A percentile compares a stretch with the other conserved stretches of the same genome.
Evolutionary conservation across 768 basidiomycete species (phyloP).

Genomic region (Calocybe gangraenosa): DNA sequence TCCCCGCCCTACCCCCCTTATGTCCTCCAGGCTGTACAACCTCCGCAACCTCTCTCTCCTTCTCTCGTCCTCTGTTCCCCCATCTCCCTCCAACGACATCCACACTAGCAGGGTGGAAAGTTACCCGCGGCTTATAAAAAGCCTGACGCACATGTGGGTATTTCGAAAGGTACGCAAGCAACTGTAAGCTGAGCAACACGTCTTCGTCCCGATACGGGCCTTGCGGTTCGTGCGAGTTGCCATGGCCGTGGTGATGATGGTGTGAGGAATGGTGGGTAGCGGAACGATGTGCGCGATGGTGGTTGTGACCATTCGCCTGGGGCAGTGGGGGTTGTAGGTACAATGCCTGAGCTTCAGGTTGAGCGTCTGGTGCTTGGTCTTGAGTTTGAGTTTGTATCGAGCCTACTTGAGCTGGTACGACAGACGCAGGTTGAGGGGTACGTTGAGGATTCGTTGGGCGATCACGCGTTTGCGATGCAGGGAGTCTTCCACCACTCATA

Average conservation of each 20-base stretch:
- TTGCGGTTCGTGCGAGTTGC: conserved; percentile 22
- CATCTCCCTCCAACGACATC: conserved; percentile 30
- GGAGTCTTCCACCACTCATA: no score
- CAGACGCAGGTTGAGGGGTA: no score
- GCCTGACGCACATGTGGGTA: conserved; percentile 96
- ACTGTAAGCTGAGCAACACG: conserved; percentile 83
- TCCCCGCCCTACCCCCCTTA: neutral
- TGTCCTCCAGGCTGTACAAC: neutral
- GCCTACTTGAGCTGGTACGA: no score
- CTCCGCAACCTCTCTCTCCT: conserved; percentile 21
- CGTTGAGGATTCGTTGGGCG: no score
- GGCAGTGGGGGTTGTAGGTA: neutral
- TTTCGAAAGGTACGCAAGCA: conserved; percentile 94
- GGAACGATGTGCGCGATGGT: neutral
- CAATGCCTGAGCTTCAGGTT: no score
- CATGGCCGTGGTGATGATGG: conserved; percentile 17
- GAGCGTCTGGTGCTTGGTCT: no score
- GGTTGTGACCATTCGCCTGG: neutral
- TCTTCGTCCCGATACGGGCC: conserved; percentile 94
- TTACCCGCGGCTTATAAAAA: conserved; percentile 84
- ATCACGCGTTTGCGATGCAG: no score
- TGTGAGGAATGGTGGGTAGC: no score
- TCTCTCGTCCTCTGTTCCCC: conserved; percentile 25
- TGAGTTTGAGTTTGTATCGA: no score
- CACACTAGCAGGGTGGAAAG: conserved; percentile 76